Evolutionary conservation across 1,284 basidiomycete species (phyloP).

Genomic region (Pyrrhoderma noxium): DNA sequence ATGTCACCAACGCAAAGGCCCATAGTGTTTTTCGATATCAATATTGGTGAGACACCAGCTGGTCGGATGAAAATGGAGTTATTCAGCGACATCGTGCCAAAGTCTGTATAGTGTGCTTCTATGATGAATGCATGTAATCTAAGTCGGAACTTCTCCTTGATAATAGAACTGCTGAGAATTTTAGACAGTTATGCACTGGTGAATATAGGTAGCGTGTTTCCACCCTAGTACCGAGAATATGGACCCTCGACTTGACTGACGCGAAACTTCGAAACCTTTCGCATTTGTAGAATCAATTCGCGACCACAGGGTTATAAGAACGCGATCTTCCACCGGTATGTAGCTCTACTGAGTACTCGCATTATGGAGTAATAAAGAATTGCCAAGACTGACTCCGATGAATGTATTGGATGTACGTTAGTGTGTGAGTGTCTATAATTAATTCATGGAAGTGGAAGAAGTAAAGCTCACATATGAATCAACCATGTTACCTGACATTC

Average conservation of each 20-base stretch:
- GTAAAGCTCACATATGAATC: background rate
- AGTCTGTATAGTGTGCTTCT: conserved; percentile 35
- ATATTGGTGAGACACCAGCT: conserved; percentile 91
- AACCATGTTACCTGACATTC: background rate
- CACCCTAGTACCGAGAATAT: too few relatives aligned
- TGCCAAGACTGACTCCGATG: too few relatives aligned
- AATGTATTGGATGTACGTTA: too few relatives aligned
- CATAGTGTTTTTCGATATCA: conserved; percentile 93
- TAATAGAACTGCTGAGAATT: conserved; percentile 90
- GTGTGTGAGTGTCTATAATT: conserved; percentile 14
- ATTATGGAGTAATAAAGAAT: too few relatives aligned
- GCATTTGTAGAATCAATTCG: conserved; percentile 59
- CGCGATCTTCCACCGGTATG: conserved; percentile 85
- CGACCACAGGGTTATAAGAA: conserved; percentile 86
- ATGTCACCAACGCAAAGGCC: conserved; percentile 43
- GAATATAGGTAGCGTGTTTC: conserved; percentile 95
- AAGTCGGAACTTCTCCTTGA: background rate
- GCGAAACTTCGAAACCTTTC: background rate
- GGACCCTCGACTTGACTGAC: too few relatives aligned
- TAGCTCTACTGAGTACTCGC: background rate
- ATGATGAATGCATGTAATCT: background rate
- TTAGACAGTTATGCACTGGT: conserved; percentile 93
- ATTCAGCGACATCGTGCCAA: conserved; percentile 87
- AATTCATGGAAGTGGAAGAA: conserved; percentile 59
- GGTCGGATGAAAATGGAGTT: conserved; percentile 95